Base-by-base conservation (phyloP, 306 rosid species). In the Benincasa hispida region DNA sequence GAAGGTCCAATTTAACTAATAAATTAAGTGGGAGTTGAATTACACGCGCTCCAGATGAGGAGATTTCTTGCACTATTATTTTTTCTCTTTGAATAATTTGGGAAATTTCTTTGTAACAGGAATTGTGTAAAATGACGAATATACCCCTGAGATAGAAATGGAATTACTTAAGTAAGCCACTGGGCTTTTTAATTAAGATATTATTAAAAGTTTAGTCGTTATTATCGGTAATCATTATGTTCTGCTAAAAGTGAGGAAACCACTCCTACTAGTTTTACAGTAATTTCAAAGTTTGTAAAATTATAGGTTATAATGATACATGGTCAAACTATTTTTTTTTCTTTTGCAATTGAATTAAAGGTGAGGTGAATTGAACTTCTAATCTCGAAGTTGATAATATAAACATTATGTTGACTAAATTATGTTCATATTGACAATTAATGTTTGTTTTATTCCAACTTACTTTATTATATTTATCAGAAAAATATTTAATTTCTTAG, bases 101-200 rank as follows among this genome's bases (percentile, higher is more conserved):
- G 4, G 18, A 72, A 72, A 27, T 48, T 72, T 41, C 75, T 41
- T 6, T 66, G 53, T 14, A 28, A 47, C 27, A 17, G 59, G 59
- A 48, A 21, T 5, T 0, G 74, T 42, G 37, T 11, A 30, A 72
- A 70, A 72, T 48, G 22, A 72, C 76, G 39, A 9, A 17, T 1
- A 17, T 30, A 10, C 1, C 76, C 76, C 41, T 72, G 25, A 17
- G 15, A 18, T 25, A 32, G 14, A 48, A 72, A 27, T 32, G 13
- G 13, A 72, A 72, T 72, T 72, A 48, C 76, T 48, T 72, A 72
- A 72, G 76, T 28, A 47, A 27, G 59, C 76, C 58, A 47, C 4
- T 9, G 17, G 35, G 17, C 54, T 24, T 67, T 28, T 41, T 67
- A 14, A 67, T 39, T 39, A 67, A 67, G 74, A 67, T n/a, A 41